These are phyloP conservation scores for Beauveria australis DNA, from an alignment of 2,329 filamentous ascomycete genomes.

Conservation along the genomic window DNA sequence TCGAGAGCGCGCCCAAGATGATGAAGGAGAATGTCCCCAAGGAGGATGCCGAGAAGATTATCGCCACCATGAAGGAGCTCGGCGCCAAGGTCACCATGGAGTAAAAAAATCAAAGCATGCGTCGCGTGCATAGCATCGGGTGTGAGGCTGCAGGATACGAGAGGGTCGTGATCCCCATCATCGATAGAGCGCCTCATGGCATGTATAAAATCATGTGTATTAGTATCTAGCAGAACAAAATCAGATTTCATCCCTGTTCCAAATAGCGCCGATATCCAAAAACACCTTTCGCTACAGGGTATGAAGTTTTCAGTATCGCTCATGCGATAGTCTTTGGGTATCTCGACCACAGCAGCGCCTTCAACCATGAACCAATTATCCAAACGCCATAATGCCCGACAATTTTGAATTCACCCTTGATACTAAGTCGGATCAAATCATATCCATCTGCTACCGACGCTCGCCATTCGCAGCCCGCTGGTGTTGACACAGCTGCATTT, in stretches of 20 bases:
- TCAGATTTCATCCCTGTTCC: not conserved
- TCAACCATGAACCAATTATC: constrained; percentile 8
- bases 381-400: constrained; percentile 23
- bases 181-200: constrained; percentile 11
- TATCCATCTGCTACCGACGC: constrained; percentile 14
- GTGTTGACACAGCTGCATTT: constrained; percentile 33
- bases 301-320: not conserved
- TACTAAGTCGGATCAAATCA: not conserved
- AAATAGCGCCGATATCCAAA: not conserved
- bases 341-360: constrained; percentile 4
- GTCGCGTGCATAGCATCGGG: not conserved
- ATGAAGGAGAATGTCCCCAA: constrained; percentile 99
- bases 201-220: constrained; percentile 24
- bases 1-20: constrained; percentile 93
- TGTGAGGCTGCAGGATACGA: constrained; percentile 3
- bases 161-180: not conserved
- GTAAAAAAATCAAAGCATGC: constrained; percentile 41
- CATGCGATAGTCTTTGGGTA: constrained; percentile 2
- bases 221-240: constrained; percentile 17
- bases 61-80: constrained; percentile 86
- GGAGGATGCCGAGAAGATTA: constrained; percentile 98
- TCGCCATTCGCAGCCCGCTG: constrained; percentile 24
- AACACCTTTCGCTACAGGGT: not conserved
- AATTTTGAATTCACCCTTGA: not conserved
- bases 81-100: constrained; percentile 89